phyloP scores from a whole-genome alignment of 2,329 filamentous ascomycete species.

The Xylaria digitata region DNA sequence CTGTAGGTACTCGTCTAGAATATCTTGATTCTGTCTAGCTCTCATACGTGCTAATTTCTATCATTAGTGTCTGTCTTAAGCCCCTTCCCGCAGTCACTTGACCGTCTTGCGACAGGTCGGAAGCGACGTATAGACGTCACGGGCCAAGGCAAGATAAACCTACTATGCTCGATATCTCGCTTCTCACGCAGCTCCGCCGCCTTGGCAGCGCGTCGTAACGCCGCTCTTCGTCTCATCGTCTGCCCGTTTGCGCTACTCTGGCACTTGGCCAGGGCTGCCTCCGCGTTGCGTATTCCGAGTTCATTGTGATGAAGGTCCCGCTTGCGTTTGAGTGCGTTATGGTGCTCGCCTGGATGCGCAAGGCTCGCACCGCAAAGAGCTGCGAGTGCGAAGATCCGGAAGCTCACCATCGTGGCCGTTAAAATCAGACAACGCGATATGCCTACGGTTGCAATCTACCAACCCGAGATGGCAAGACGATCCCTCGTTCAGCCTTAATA shows the following conservation, averaged over 20 bases:
- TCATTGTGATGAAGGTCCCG: conserved; percentile 49
- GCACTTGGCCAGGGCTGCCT: conserved; percentile 52
- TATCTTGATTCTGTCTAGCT: conserved; percentile 40
- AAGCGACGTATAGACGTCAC: background rate
- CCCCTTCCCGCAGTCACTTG: background rate
- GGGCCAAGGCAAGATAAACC: background rate
- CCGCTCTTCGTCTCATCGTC: conserved; percentile 51
- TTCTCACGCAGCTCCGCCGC: conserved; percentile 52
- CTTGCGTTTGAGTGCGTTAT: conserved; percentile 43
- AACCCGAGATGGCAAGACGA: background rate
- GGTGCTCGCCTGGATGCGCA: conserved; percentile 54
- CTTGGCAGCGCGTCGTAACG: conserved; percentile 50
- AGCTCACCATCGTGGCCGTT: conserved; percentile 30
- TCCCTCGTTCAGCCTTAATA: background rate
- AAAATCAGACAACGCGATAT: background rate
- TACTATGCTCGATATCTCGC: conserved; percentile 44
- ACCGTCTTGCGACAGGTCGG: background rate
- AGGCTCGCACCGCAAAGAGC: conserved; percentile 37
- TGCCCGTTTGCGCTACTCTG: conserved; percentile 48
- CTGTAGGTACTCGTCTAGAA: conserved; percentile 38
- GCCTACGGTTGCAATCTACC: background rate
- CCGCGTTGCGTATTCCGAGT: conserved; percentile 49
- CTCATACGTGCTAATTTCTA: conserved; percentile 37
- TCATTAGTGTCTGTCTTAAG: conserved; percentile 8
- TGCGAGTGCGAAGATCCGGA: conserved; percentile 25